phyloP scores from a whole-genome alignment of 2,329 filamentous ascomycete genomes.

The Aureobasidium leucospermi region DNA sequence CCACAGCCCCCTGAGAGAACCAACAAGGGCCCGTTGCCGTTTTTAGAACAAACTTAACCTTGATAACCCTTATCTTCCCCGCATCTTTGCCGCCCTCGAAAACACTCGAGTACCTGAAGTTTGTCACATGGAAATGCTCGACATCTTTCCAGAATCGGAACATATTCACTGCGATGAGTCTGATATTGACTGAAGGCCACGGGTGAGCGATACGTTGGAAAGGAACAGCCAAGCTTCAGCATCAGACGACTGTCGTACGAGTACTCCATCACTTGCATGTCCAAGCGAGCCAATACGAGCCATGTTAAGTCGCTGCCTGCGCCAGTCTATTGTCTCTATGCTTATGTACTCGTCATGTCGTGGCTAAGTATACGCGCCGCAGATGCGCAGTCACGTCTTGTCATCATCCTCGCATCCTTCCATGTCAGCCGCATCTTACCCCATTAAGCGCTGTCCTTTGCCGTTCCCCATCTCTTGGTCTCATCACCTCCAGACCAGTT shows the following conservation, averaged over 20 bases:
- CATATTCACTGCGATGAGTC: too few species aligned
- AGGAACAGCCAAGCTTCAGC: too few species aligned
- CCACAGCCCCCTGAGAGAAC: not conserved
- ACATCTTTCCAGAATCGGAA: too few species aligned
- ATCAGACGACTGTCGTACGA: too few species aligned
- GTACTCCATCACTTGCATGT: too few species aligned
- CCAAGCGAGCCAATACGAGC: not conserved
- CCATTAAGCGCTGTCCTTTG: not conserved
- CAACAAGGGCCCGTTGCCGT: not conserved
- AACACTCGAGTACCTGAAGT: too few species aligned
- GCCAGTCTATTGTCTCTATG: not conserved
- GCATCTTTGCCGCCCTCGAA: not conserved
- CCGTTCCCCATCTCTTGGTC: constrained; percentile 66
- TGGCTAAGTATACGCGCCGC: constrained; percentile 1
- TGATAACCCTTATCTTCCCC: not conserved
- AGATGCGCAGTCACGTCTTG: not conserved
- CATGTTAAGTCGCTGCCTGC: not conserved
- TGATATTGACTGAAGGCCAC: too few species aligned
- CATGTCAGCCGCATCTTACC: not conserved
- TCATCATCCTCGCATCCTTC: constrained; percentile 2
- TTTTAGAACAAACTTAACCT: not conserved
- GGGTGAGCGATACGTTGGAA: too few species aligned
- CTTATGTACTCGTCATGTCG: constrained; percentile 4
- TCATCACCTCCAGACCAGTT: constrained; percentile 81
- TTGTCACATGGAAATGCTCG: too few species aligned